Percentiles rank a stretch among this genome's conserved stretches.
Conservation (phyloP, 176 grass and related monocot species). For the Lolium multiflorum region DNA sequence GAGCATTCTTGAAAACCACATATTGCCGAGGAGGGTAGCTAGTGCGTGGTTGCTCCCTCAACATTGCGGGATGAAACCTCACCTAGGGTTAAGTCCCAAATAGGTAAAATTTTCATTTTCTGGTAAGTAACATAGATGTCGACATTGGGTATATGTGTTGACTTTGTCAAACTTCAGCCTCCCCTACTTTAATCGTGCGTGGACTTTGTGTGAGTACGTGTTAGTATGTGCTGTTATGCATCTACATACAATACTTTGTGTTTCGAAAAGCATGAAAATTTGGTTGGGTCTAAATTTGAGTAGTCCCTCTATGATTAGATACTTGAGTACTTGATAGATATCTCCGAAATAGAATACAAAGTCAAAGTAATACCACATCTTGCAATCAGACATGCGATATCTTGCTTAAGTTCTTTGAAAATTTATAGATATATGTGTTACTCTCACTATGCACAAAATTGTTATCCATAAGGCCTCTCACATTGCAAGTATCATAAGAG, state of each 20-base stretch:
- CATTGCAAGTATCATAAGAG: no score
- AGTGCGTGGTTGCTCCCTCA: background rate
- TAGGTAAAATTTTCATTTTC: background rate
- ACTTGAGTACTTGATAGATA: no score
- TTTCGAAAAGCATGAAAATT: background rate
- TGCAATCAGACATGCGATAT: no score
- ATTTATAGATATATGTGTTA: no score
- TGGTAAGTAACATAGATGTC: background rate
- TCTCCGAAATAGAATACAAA: no score
- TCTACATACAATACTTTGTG: background rate
- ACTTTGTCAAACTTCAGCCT: background rate
- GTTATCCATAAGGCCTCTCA: no score
- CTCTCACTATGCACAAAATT: no score
- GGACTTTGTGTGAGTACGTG: background rate
- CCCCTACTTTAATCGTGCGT: background rate
- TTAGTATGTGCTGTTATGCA: background rate
- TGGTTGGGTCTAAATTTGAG: background rate
- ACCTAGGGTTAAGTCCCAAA: background rate
- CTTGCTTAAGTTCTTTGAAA: no score
- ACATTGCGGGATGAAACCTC: background rate
- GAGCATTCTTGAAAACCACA: no score
- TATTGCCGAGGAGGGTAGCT: no score
- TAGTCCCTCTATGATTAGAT: no score
- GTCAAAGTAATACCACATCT: no score
- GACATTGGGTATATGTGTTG: background rate